Evolutionary conservation across 139 green algal genomes (phyloP).

Genomic region (Zygnema circumcarinatum): DNA sequence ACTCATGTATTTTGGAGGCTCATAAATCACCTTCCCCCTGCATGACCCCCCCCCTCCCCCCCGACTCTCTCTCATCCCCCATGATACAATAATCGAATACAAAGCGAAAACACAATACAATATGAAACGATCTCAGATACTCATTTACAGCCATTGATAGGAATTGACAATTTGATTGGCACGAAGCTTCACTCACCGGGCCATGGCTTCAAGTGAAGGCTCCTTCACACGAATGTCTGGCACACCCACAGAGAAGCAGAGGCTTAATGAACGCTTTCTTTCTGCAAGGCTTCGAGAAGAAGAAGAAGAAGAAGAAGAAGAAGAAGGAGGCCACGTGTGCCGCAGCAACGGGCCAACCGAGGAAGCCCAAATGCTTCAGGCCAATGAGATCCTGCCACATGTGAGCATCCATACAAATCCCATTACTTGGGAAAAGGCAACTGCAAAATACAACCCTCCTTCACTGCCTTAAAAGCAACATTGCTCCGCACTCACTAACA

Average conservation of each 20-base stretch:
- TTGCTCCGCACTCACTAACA: too few species aligned
- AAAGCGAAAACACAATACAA: neutral
- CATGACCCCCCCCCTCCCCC: neutral
- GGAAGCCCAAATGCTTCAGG: neutral
- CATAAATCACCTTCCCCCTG: conserved; percentile 83
- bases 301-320: neutral
- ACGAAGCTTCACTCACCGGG: too few species aligned
- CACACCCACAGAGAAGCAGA: neutral
- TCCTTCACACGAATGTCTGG: conserved; percentile 75
- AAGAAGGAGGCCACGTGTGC: neutral
- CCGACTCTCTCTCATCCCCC: neutral
- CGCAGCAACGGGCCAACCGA: neutral
- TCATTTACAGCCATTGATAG: too few species aligned
- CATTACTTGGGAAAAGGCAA: too few species aligned
- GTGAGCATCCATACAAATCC: too few species aligned
- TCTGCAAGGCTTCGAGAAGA: too few species aligned
- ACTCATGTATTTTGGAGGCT: conserved; percentile 83
- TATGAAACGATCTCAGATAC: neutral
- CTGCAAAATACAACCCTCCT: too few species aligned
- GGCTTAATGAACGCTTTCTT: too few species aligned
- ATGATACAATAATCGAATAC: neutral
- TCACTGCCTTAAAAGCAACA: too few species aligned
- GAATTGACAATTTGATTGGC: too few species aligned
- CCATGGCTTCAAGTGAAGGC: conserved; percentile 85
- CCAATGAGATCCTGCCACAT: neutral